Base-by-base conservation (phyloP, 441 rosid species). In the Mallotus japonicus region DNA sequence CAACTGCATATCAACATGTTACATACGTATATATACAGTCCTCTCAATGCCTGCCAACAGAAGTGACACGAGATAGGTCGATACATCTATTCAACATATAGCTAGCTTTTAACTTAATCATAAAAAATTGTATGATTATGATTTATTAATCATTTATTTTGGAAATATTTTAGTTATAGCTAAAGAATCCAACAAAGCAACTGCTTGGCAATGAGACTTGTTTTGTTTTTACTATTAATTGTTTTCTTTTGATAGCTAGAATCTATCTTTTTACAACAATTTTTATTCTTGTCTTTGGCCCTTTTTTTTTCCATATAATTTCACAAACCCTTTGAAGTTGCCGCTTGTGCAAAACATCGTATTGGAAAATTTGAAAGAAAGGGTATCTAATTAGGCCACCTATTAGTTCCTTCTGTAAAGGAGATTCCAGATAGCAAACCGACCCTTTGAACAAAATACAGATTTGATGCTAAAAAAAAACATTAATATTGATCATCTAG, bases 161-260 rank as follows among this genome's bases (percentile, higher is more conserved):
- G 51, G 70, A 12, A 32, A 61, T 37, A 13, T 51, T 51, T 34
- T 17, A 19, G 40, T 65, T 75, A 50, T 50, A 8, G 67, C 37
- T 32, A 40, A n/a, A 76, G 69, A 69, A 78, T 78, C 78, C 69
- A 51, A 75, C 72, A 72, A 67, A 67, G 74, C 67, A n/a, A 66
- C 42, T 40, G 62, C 62, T 67, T 63, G 46, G 65, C 37, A 22
- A 28, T 9, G 49, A 53, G 49, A 64, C 17, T 71, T 63, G 78
- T 71, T 34, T 61, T 63, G 77, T 57, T 71, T 77, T 17, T 62
- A 54, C 46, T 28, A 62, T 71, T 71, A 46, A 64, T 17, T 56
- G 20, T 66, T 58, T 78, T 62, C 74, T 40, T 75, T 67, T 16
- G 20, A 44, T 44, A 71, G 55, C 12, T 63, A 65, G 80, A 77